These are phyloP conservation scores for Syzygium oleosum DNA, from an alignment of 345 rosid genomes.

Conservation along the genomic window DNA sequence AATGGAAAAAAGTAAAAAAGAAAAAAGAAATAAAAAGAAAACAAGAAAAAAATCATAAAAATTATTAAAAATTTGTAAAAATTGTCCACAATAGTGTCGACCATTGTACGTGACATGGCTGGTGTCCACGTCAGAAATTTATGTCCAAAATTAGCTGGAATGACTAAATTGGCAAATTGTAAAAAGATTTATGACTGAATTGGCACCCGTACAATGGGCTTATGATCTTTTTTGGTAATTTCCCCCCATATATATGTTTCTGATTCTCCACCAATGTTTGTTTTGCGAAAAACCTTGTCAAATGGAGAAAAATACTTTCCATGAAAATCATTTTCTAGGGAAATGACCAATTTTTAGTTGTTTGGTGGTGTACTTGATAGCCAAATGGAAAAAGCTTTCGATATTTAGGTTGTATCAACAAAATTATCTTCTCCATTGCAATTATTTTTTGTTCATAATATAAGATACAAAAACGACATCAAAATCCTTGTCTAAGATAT, in stretches of 20 bases:
- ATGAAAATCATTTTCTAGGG: not conserved
- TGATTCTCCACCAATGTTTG: not conserved
- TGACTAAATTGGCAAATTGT: not conserved
- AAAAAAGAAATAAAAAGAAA: too few species aligned
- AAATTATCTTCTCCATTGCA: not conserved
- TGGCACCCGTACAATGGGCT: accelerated
- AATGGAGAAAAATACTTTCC: not conserved
- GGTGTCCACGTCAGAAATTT: accelerated
- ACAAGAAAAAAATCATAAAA: not conserved
- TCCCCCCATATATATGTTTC: not conserved
- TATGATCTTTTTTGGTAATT: not conserved
- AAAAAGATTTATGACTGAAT: accelerated
- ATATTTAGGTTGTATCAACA: not conserved
- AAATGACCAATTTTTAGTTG: not conserved
- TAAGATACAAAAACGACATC: not conserved
- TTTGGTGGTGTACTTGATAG: not conserved
- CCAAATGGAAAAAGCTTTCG: too few species aligned
- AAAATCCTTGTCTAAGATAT: not conserved
- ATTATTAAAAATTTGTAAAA: not conserved
- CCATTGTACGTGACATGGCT: accelerated
- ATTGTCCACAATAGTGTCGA: accelerated
- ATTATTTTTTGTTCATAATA: not conserved
- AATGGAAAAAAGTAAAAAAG: too few species aligned
- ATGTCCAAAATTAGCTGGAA: not conserved
- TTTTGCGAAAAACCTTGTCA: not conserved